phyloP scores from a whole-genome alignment of 352 stramenopile species.

The Phytophthora fragariaefolia region DNA sequence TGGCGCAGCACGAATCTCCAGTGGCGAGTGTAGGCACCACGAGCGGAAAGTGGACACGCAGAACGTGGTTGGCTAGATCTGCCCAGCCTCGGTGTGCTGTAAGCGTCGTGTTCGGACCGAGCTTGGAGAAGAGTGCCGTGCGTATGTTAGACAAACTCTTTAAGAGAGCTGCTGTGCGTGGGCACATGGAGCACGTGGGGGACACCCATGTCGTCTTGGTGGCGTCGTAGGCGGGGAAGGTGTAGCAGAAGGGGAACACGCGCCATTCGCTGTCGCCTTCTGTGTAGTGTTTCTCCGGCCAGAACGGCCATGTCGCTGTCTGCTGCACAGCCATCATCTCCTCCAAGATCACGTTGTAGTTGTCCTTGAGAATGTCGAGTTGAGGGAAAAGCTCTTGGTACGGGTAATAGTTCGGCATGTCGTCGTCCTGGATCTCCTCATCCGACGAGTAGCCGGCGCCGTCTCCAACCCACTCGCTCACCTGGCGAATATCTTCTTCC shows the following conservation, averaged over 20 bases:
- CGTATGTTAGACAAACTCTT: constrained; percentile 68
- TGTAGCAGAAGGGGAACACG: constrained; percentile 93
- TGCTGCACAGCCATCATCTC: constrained; percentile 74
- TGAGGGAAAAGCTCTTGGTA: constrained; percentile 83
- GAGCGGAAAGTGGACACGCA: constrained; percentile 83
- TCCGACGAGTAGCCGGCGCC: constrained; percentile 43
- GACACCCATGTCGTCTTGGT: constrained; percentile 86
- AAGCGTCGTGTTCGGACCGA: constrained; percentile 81
- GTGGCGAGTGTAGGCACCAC: constrained; percentile 64
- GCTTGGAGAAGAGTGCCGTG: constrained; percentile 91
- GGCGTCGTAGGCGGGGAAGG: constrained; percentile 87
- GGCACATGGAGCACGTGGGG: constrained; percentile 77
- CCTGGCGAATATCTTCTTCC: constrained; percentile 44
- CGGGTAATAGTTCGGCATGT: constrained; percentile 77
- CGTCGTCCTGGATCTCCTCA: constrained; percentile 75
- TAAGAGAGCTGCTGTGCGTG: constrained; percentile 78
- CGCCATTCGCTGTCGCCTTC: constrained; percentile 77
- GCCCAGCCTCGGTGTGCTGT: constrained; percentile 85
- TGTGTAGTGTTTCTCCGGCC: constrained; percentile 88
- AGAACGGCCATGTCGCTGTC: constrained; percentile 76
- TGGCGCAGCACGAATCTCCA: constrained; percentile 70
- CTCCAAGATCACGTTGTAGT: constrained; percentile 78
- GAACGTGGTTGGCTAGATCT: constrained; percentile 90
- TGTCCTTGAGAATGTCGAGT: constrained; percentile 70
- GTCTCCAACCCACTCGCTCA: constrained; percentile 42